Evolutionary conservation across 805 yeast species (phyloP).

Genomic region (Nakazawaea pomicola): DNA sequence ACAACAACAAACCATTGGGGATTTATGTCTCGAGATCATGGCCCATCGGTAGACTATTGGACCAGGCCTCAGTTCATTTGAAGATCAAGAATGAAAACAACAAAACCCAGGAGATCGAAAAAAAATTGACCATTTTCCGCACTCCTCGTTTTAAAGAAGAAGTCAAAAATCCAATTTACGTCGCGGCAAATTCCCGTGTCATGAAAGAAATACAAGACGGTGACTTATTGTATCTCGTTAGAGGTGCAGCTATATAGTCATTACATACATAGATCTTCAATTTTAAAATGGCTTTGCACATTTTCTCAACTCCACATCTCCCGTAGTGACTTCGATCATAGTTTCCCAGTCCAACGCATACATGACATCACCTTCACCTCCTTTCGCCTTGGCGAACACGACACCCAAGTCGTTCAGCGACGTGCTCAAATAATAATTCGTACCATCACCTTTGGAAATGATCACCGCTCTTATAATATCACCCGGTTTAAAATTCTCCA

Average conservation of each 20-base stretch:
- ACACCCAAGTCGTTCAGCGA: constrained; percentile 93
- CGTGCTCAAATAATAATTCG: constrained; percentile 83
- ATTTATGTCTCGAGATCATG: constrained; percentile 49
- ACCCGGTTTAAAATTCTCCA: constrained; percentile 82
- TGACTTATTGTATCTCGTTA: constrained; percentile 46
- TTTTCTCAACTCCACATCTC: constrained; percentile 72
- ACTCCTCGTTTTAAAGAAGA: constrained; percentile 21
- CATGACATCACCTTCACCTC: constrained; percentile 69
- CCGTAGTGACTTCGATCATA: constrained; percentile 77
- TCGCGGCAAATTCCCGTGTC: constrained; percentile 36
- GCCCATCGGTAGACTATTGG: constrained; percentile 58
- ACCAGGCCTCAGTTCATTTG: constrained; percentile 42
- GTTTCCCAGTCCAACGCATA: constrained; percentile 94
- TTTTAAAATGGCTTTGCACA: constrained; percentile 80
- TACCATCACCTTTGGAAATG: constrained; percentile 89
- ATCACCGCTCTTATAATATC: constrained; percentile 85
- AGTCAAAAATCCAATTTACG: constrained; percentile 22
- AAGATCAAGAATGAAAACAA: constrained; percentile 47
- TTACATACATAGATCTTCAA: no score
- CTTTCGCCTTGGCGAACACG: constrained; percentile 73
- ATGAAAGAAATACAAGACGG: constrained; percentile 38
- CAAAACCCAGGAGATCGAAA: constrained; percentile 32
- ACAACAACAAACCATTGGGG: constrained; percentile 19
- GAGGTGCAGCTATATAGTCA: constrained; percentile 33
- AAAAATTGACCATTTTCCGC: constrained; percentile 44